Evolutionary conservation across 83 land plant genomes (phyloP).

Genomic region (Picea abies): DNA sequence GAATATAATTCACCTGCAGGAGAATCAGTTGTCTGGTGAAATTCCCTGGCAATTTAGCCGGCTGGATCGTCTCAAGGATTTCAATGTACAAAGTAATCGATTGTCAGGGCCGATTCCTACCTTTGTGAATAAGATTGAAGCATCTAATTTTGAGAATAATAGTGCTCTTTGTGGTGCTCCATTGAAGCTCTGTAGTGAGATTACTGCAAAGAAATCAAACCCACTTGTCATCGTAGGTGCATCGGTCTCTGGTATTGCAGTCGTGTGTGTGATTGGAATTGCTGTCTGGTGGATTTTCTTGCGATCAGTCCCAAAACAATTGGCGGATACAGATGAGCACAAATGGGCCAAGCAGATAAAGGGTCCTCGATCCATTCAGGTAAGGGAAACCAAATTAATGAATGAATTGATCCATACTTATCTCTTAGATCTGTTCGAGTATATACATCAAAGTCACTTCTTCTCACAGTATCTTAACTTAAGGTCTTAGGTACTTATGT

Average conservation of each 20-base stretch:
- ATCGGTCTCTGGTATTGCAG: slow-evolving; percentile 23
- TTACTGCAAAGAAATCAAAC: slow-evolving; percentile 7
- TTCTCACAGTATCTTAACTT: not conserved
- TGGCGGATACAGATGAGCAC: slow-evolving; percentile 49
- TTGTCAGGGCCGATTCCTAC: slow-evolving; percentile 42
- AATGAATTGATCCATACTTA: not conserved
- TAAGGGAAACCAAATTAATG: slow-evolving; percentile 8
- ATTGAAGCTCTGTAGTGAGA: slow-evolving; percentile 17
- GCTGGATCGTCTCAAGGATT: slow-evolving; percentile 29
- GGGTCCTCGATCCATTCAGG: slow-evolving; percentile 44
- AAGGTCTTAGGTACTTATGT: not conserved
- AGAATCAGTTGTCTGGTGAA: slow-evolving; percentile 35
- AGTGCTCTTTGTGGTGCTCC: slow-evolving; percentile 69
- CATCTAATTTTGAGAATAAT: slow-evolving; percentile 41
- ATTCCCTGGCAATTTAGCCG: slow-evolving; percentile 33
- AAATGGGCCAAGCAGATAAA: slow-evolving; percentile 57
- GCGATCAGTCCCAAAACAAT: slow-evolving; percentile 15
- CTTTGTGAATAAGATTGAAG: not conserved
- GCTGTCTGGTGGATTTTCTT: slow-evolving; percentile 25
- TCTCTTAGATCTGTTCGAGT: too few relatives aligned
- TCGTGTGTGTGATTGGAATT: slow-evolving; percentile 24
- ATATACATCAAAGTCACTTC: too few relatives aligned
- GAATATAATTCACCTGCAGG: slow-evolving; percentile 32
- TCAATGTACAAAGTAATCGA: slow-evolving; percentile 32
- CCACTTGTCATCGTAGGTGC: slow-evolving; percentile 40